phyloP scores from a whole-genome alignment of 78 protist species.

The Pelomyxa schiedti region DNA sequence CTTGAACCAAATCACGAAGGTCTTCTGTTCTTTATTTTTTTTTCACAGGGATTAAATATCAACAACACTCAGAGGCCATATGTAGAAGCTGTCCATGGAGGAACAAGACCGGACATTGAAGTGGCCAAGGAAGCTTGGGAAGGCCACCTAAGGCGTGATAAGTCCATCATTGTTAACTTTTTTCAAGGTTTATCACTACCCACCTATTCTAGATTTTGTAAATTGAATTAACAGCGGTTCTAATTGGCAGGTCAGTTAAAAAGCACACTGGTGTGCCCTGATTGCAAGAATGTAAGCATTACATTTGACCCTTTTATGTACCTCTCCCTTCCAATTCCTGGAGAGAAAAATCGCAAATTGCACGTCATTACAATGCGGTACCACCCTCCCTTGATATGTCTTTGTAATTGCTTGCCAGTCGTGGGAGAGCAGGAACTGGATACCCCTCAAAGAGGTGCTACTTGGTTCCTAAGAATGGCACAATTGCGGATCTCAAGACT shows the following conservation, averaged over 20 bases:
- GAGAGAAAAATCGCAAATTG: slow-evolving; percentile 21
- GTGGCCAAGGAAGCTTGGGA: slow-evolving; percentile 72
- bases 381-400: too few relatives aligned
- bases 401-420: too few relatives aligned
- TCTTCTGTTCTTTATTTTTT: not conserved
- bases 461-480: not conserved
- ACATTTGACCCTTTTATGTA: slow-evolving; percentile 74
- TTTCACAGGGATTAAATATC: not conserved
- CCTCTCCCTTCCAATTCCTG: slow-evolving; percentile 67
- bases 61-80: too few relatives aligned
- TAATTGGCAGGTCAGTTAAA: slow-evolving; percentile 50
- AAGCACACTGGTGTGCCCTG: slow-evolving; percentile 45
- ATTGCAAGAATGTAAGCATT: slow-evolving; percentile 22
- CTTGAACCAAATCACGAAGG: slow-evolving; percentile 36
- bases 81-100: slow-evolving; percentile 29
- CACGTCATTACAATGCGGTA: too few relatives aligned
- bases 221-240: not conserved
- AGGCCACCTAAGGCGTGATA: slow-evolving; percentile 50
- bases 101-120: slow-evolving; percentile 18
- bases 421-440: too few relatives aligned
- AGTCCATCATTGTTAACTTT: slow-evolving; percentile 61
- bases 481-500: not conserved
- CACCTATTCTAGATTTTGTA: not conserved
- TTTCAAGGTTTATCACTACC: slow-evolving; percentile 57
- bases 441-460: not conserved